These are phyloP conservation scores for Solanum corneliomulleri DNA, from an alignment of 257 asterid genomes.

Conservation along the genomic window DNA sequence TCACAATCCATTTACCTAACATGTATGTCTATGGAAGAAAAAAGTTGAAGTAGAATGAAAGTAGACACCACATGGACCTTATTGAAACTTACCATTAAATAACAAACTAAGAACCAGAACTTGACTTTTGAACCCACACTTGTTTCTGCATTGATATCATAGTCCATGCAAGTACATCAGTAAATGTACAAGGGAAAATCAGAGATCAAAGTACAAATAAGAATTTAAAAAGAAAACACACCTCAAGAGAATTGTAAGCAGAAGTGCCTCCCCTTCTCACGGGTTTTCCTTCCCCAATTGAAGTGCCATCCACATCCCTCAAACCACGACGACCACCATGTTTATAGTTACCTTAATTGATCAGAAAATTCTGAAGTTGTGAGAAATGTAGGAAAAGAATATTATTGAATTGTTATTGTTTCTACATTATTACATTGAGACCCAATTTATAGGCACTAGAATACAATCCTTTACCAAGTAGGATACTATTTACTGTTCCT, in stretches of 20 bases:
- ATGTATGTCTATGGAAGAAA: background rate
- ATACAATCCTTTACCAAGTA: too few species aligned
- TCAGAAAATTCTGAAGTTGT: conserved; percentile 1
- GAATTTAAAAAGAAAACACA: conserved; percentile 5
- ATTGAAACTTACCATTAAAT: conserved; percentile 39
- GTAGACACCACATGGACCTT: background rate
- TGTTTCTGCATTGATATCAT: conserved; percentile 53
- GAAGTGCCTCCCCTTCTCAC: conserved; percentile 51
- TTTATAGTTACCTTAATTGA: conserved; percentile 46
- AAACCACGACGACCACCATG: conserved; percentile 60
- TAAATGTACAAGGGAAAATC: background rate
- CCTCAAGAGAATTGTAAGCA: conserved; percentile 58
- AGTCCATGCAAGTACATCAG: background rate
- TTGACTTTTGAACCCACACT: conserved; percentile 95
- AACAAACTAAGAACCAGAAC: conserved; percentile 59
- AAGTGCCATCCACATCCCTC: conserved; percentile 39
- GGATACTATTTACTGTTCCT: too few species aligned
- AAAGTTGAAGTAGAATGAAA: background rate
- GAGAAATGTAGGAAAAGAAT: too few species aligned
- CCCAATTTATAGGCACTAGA: too few species aligned
- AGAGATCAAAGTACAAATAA: background rate
- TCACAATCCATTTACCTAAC: background rate
- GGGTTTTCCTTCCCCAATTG: conserved; percentile 48
- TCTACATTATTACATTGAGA: too few species aligned
- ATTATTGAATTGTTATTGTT: too few species aligned